Evolutionary conservation across 768 basidiomycete species (phyloP), one percentile per base, ranked within the genome.

Genomic region (Calocybe cyanea): DNA sequence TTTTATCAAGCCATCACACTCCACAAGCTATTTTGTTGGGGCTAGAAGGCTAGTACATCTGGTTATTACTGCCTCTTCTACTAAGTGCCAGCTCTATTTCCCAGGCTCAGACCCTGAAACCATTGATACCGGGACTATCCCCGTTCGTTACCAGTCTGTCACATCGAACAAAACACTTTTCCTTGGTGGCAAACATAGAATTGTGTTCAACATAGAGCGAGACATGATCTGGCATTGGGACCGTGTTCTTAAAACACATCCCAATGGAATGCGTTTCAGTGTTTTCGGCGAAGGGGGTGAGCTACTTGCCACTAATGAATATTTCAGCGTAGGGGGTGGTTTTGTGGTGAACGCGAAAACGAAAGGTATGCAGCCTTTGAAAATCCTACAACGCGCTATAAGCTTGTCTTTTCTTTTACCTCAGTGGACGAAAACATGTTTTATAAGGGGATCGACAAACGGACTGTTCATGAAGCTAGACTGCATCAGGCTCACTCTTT

Each of bases 261-360:
- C 91, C 0, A 95, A 95, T 59, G 94, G 94, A 35, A 94, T 98
- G 81, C 77, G 92, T 7, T 97, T 97, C 63, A 84, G 84, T 28
- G 87, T 80, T 25, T 98, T 92, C 53, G 82, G 75, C 43, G 71
- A 76, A 37, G 71, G 85, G n/a, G 94, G 94, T 1, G 81, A 89
- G 51, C 67, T 97, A 49, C 70, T 98, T 46, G 94, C 94, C 1
- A 93, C 91, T 10, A 97, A 98, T 55, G 89, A 93, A 60, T 98
- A 95, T 57, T 96, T 90, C 60, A 91, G 87, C 44, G 92, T 96
- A 39, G 92, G 92, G 2, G 92, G 92, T 35, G 92, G 92, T 2
- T 96, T 95, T 60, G 92, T 95, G 2, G 92, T 96, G 19, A 96
- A 96, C 57, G 89, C 93, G 32, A 88, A 92, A 62, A 96, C 92